Evolutionary conservation across 352 stramenopile species (phyloP).

Genomic region (Phytophthora podocarpi): DNA sequence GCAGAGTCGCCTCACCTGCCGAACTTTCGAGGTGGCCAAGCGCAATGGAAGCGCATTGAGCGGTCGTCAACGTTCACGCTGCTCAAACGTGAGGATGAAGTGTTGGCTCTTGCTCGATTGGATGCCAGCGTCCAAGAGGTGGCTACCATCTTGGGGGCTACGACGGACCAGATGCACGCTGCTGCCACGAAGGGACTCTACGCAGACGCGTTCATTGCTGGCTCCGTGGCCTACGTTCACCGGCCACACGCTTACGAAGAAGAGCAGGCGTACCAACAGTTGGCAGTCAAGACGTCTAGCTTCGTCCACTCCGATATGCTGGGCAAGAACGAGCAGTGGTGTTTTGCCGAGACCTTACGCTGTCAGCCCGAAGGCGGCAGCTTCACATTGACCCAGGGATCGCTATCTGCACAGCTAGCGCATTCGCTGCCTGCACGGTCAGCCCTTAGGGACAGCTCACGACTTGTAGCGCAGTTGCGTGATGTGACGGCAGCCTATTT

Average conservation of each 20-base stretch:
- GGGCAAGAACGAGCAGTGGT: slow-evolving; percentile 51
- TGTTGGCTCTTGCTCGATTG: slow-evolving; percentile 29
- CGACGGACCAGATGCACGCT: slow-evolving; percentile 20
- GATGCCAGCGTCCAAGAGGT: slow-evolving; percentile 43
- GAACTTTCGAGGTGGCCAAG: slow-evolving; percentile 5
- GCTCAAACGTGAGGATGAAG: slow-evolving; percentile 28
- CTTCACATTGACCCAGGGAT: slow-evolving; percentile 33
- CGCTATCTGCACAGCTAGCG: slow-evolving; percentile 10
- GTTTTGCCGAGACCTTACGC: slow-evolving; percentile 38
- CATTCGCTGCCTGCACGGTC: slow-evolving; percentile 16
- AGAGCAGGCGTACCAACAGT: slow-evolving; percentile 13
- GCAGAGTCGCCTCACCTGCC: slow-evolving; percentile 20
- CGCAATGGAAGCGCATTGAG: slow-evolving; percentile 31
- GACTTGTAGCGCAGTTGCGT: slow-evolving; percentile 44
- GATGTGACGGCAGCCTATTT: slow-evolving; percentile 36
- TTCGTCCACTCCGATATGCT: slow-evolving; percentile 43
- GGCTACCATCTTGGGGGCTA: slow-evolving; percentile 24
- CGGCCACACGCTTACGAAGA: slow-evolving; percentile 2
- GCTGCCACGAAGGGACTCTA: slow-evolving; percentile 44
- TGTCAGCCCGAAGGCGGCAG: slow-evolving; percentile 12
- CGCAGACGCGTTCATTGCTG: slow-evolving; percentile 37
- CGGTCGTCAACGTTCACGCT: slow-evolving; percentile 23
- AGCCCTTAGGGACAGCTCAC: slow-evolving; percentile 5
- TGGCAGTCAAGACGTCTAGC: slow-evolving; percentile 35
- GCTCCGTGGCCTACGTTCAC: slow-evolving; percentile 31